phyloP scores from a whole-genome alignment of 192 early-diverging fungal genomes.

The Coemansia javaensis region DNA sequence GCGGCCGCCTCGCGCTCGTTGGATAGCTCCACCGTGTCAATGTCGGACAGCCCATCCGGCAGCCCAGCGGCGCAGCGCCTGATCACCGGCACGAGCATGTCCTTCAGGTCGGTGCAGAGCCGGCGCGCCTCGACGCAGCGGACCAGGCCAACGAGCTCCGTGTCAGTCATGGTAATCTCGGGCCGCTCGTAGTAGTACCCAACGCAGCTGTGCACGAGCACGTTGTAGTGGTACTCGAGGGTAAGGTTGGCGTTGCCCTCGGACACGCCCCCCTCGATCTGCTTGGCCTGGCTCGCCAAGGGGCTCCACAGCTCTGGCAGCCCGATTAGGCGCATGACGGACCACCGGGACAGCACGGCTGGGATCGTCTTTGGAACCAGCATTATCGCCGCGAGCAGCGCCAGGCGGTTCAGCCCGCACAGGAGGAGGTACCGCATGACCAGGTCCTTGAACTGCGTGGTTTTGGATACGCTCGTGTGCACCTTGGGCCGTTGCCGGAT shows the following conservation, averaged over 20 bases:
- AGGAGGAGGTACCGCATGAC: constrained; percentile 26
- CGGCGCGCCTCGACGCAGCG: constrained; percentile 12
- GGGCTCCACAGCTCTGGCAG: constrained; percentile 4
- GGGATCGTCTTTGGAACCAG: constrained; percentile 3
- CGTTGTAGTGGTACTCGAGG: constrained; percentile 16
- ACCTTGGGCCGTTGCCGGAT: constrained; percentile 22
- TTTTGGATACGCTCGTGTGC: constrained; percentile 9
- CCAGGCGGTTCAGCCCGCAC: constrained; percentile 11
- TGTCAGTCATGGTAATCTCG: constrained; percentile 7
- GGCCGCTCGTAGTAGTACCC: constrained; percentile 14
- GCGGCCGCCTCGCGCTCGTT: constrained; percentile 3
- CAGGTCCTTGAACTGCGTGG: background rate
- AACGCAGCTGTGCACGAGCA: constrained; percentile 8
- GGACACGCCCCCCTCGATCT: background rate
- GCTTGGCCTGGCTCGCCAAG: background rate
- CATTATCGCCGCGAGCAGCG: constrained; percentile 14
- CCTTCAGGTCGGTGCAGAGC: constrained; percentile 8
- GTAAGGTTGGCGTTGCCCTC: background rate
- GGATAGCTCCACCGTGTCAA: constrained; percentile 5
- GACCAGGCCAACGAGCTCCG: constrained; percentile 20
- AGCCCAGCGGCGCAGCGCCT: constrained; percentile 5
- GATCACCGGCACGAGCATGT: constrained; percentile 25
- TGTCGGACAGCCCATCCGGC: background rate
- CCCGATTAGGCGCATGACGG: constrained; percentile 5
- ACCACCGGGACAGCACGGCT: constrained; percentile 18